Conservation (phyloP, 768 basidiomycete species). For the Plicaturopsis crispa region DNA sequence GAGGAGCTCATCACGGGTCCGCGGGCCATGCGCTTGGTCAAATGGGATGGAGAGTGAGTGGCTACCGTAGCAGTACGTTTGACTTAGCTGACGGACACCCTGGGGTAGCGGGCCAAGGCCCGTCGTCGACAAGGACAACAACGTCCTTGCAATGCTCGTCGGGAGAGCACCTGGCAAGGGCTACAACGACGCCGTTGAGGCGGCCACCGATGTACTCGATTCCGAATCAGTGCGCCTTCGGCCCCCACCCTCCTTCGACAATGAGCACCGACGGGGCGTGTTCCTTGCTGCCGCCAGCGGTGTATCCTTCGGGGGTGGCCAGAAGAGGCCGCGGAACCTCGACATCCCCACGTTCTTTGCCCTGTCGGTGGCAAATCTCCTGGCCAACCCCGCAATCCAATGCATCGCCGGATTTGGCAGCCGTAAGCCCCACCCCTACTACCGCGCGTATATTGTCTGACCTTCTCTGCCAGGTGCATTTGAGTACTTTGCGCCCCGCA, state of each 20-base stretch:
- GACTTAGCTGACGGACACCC: not conserved
- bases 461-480: not conserved
- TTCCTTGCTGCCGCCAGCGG: not conserved
- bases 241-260: not conserved
- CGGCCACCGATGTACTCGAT: not conserved
- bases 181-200: not conserved
- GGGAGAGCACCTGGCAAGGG: not conserved
- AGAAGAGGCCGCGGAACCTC: not conserved
- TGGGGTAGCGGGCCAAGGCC: not conserved
- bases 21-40: not conserved
- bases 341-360: not conserved
- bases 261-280: constrained; percentile 1
- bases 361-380: not conserved
- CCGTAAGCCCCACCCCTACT: not conserved
- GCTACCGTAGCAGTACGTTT: not conserved
- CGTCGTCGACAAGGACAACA: not conserved
- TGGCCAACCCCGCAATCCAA: not conserved
- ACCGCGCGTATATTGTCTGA: too few species aligned
- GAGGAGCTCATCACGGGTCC: too few species aligned
- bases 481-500: constrained; percentile 2
- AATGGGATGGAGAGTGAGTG: not conserved
- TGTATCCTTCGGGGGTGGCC: constrained; percentile 4
- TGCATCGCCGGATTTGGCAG: constrained; percentile 6
- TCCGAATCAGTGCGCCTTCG: not conserved
- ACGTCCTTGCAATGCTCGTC: not conserved